Base-by-base conservation (phyloP, 148 eudicot genomes). In the Fallopia convolvulus region DNA sequence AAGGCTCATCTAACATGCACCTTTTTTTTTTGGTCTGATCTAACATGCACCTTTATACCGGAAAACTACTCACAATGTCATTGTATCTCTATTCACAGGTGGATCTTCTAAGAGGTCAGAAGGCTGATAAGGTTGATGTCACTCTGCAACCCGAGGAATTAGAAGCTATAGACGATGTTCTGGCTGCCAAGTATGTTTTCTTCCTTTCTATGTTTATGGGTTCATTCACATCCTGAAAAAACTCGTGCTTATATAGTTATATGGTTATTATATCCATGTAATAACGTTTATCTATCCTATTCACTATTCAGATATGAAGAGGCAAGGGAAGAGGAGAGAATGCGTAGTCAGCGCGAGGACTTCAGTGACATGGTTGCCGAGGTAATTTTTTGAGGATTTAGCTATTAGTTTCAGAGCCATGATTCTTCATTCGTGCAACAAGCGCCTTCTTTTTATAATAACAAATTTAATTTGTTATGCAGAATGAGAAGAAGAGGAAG, bases 331-430 rank as follows among this genome's bases (percentile, higher is more conserved):
- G 99, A 92, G 83, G 97, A 92, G 83, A 94, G 94, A 76, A 70
- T 83, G 44, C 93, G 91, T 83, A 87, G 91, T 83, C 94, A 91
- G 85, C 86, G 87, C 30, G 99, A 95, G 81, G 97, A 92, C 80
- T 95, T 95, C 90, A 95, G 97, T 61, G 97, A 93, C 83, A 93
- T 95, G 98, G 99, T 95, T 79, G 97, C 97, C 18, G 97, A 92
- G 97, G 99, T 95, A 63, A 63, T 60, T 18, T 32, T 73, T 44
- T 44, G 1, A 8, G 47, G 47, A 44, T 6, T 44, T 44, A 44
- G 47, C 10, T 1, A 15, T 48, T 44, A 7, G 47, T 9, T 44
- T 44, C 47, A 44, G 47, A 44, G 47, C 7, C 47, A 44, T 44
- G 10, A n/a, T n/a, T n/a, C 47, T 6, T 13, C 47, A 44, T 44